phyloP scores from a whole-genome alignment of 2,329 filamentous ascomycete genomes.

The Xylariaceae sp. region DNA sequence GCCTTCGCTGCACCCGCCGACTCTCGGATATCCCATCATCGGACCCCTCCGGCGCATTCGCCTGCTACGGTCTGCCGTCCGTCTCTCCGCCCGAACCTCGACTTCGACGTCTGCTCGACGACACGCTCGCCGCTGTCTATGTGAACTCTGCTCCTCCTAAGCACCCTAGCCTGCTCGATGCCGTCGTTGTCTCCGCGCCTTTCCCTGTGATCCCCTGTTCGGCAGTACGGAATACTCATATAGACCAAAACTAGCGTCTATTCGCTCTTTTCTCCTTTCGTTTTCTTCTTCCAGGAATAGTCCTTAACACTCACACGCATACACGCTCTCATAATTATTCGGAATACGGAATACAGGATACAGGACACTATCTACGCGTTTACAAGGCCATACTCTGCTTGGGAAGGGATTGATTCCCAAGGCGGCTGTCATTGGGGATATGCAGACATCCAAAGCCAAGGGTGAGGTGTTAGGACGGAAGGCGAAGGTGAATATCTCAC shows the following conservation, averaged over 20 bases:
- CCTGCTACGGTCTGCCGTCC: background rate
- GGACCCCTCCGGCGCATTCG: conserved; percentile 1
- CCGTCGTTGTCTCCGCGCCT: background rate
- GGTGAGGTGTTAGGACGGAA: conserved; percentile 41
- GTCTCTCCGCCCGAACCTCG: background rate
- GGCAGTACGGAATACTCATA: background rate
- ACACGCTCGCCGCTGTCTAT: background rate
- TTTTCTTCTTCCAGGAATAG: background rate
- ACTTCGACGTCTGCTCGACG: background rate
- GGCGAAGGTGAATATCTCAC: conserved; percentile 31
- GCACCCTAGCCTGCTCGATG: conserved; percentile 9
- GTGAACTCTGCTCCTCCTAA: conserved; percentile 2
- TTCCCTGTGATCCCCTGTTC: background rate
- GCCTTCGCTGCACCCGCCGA: background rate
- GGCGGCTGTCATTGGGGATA: conserved; percentile 25
- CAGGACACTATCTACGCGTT: background rate
- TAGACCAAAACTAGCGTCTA: background rate
- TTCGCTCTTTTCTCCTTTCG: background rate
- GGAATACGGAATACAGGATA: too few species aligned
- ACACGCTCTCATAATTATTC: background rate
- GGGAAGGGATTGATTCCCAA: conserved; percentile 24
- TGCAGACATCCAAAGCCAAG: conserved; percentile 41
- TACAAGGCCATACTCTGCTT: conserved; percentile 1
- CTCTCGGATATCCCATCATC: background rate
- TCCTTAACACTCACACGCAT: background rate